phyloP scores from a whole-genome alignment of 163 green algal species.

The Chloromonas sp. region DNA sequence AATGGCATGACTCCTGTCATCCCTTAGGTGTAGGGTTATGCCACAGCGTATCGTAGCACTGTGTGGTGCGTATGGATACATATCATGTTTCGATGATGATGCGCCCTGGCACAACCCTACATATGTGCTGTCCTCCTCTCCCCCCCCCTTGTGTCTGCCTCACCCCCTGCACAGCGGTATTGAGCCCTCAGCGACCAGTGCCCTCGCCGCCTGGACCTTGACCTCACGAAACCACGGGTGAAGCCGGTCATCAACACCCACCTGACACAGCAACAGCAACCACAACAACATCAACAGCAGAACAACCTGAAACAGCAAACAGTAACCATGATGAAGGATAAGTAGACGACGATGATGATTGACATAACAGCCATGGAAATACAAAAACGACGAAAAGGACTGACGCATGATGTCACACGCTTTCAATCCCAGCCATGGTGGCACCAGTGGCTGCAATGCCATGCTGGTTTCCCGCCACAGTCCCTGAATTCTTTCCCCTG shows the following conservation, averaged over 20 bases:
- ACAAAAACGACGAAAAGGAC: too few relatives aligned
- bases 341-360: too few relatives aligned
- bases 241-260: slow-evolving; percentile 54
- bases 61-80: too few relatives aligned
- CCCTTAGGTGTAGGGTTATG: too few relatives aligned
- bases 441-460: background rate
- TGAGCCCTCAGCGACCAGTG: slow-evolving; percentile 21
- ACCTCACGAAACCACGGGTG: slow-evolving; percentile 45
- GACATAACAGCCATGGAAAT: too few relatives aligned
- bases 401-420: too few relatives aligned
- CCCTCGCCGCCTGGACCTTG: slow-evolving; percentile 32
- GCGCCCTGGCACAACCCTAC: too few relatives aligned
- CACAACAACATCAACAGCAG: background rate
- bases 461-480: background rate
- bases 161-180: slow-evolving; percentile 21
- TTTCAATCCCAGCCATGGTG: background rate
- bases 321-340: background rate
- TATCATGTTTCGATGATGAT: too few relatives aligned
- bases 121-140: too few relatives aligned
- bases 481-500: background rate
- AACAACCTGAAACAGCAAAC: background rate
- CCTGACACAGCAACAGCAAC: slow-evolving; percentile 24
- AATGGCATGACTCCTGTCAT: too few relatives aligned
- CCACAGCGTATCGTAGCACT: too few relatives aligned
- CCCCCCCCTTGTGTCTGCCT: background rate